Percentiles rank a stretch among this genome's conserved stretches.
Evolutionary conservation across 345 rosid genomes (phyloP).

Genomic region (Dipteronia sinensis): DNA sequence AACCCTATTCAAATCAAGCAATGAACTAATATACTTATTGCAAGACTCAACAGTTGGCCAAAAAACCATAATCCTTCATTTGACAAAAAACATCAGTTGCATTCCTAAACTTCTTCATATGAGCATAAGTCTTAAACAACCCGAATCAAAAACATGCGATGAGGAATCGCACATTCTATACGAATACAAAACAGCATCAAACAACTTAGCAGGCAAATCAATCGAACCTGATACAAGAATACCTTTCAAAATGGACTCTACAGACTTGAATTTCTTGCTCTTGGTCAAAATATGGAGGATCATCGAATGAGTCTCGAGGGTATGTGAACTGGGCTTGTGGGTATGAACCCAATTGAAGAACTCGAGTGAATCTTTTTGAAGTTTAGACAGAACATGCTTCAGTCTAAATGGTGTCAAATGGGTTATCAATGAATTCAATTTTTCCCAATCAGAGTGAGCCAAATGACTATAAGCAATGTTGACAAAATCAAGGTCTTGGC

Average conservation of each 20-base stretch:
- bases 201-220: conserved; percentile 55
- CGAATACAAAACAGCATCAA: conserved; percentile 57
- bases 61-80: conserved; percentile 72
- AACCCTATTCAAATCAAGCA: conserved; percentile 52
- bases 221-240: conserved; percentile 24
- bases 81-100: conserved; percentile 55
- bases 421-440: conserved; percentile 46
- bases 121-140: conserved; percentile 73
- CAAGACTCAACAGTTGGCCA: conserved; percentile 72
- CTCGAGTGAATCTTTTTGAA: conserved; percentile 69
- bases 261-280: conserved; percentile 68
- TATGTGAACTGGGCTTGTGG: conserved; percentile 45
- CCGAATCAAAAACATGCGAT: conserved; percentile 67
- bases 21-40: conserved; percentile 75
- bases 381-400: conserved; percentile 59
- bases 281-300: conserved; percentile 73
- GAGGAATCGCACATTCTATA: conserved; percentile 78
- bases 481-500: conserved; percentile 83
- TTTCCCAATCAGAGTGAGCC: conserved; percentile 76
- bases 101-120: conserved; percentile 64
- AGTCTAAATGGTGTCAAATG: conserved; percentile 57
- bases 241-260: conserved; percentile 54
- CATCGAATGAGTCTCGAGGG: conserved; percentile 60
- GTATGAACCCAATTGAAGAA: conserved; percentile 69
- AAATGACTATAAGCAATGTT: conserved; percentile 81